phyloP scores from a whole-genome alignment of 2,329 filamentous ascomycete genomes.

The Cytospora leucostoma region DNA sequence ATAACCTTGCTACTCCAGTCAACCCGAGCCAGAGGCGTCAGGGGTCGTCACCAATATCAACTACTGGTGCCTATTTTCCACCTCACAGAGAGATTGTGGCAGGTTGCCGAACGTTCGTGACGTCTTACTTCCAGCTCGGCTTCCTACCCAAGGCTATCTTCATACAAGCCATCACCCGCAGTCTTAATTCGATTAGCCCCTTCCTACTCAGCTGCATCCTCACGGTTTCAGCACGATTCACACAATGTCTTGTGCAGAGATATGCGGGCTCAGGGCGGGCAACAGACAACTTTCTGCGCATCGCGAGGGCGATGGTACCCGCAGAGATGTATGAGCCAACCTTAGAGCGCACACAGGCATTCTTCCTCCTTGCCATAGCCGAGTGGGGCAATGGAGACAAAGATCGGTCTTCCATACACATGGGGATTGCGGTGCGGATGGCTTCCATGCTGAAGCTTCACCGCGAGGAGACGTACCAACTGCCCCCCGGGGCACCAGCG shows the following conservation, averaged over 20 bases:
- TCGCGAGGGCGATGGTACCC: conserved; percentile 32
- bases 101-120: conserved; percentile 34
- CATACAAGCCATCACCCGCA: conserved; percentile 32
- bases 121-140: conserved; percentile 38
- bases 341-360: conserved; percentile 36
- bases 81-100: conserved; percentile 35
- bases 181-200: conserved; percentile 30
- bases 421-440: conserved; percentile 42
- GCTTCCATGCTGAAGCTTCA: conserved; percentile 40
- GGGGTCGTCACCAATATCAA: conserved; percentile 9
- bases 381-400: conserved; percentile 40
- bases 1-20: conserved; percentile 5
- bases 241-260: conserved; percentile 32
- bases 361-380: conserved; percentile 38
- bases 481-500: conserved; percentile 31
- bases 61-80: conserved; percentile 21
- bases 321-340: conserved; percentile 36
- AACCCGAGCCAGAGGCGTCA: conserved; percentile 15
- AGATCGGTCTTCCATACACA: conserved; percentile 38
- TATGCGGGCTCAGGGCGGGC: conserved; percentile 33
- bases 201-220: conserved; percentile 38
- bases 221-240: conserved; percentile 37
- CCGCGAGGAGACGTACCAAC: conserved; percentile 40
- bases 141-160: conserved; percentile 39
- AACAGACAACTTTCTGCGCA: conserved; percentile 35